phyloP scores from a whole-genome alignment of 495 filamentous ascomycete species.

The Penicillium samsonianum region DNA sequence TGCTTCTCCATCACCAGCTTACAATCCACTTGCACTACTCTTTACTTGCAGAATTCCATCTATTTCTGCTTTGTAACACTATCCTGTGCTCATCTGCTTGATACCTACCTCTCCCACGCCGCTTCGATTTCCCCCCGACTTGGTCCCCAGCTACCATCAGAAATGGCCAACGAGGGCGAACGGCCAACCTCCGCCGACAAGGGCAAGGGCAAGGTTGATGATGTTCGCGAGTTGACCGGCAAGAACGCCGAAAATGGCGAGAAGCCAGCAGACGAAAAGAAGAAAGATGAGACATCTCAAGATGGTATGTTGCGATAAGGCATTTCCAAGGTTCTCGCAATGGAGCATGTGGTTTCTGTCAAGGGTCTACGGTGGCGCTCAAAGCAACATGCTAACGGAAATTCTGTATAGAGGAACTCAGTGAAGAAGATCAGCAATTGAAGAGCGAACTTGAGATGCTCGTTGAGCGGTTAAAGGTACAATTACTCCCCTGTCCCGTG shows the following conservation, averaged over 20 bases:
- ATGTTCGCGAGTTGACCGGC: conserved; percentile 57
- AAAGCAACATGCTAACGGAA: conserved; percentile 13
- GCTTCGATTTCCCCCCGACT: conserved; percentile 21
- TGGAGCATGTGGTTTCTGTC: conserved; percentile 16
- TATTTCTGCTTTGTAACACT: conserved; percentile 19
- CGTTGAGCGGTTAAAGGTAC: conserved; percentile 89
- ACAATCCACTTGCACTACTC: conserved; percentile 38
- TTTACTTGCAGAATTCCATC: conserved; percentile 28
- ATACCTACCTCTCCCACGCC: conserved; percentile 5
- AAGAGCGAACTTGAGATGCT: conserved; percentile 99
- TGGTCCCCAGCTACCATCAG: conserved; percentile 42
- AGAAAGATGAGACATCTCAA: conserved; percentile 63
- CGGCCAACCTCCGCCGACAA: conserved; percentile 82
- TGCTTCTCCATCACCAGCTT: conserved; percentile 47
- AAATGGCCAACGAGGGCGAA: conserved; percentile 92
- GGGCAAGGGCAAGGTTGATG: conserved; percentile 88
- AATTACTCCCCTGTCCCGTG: conserved; percentile 19
- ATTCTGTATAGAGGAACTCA: conserved; percentile 74
- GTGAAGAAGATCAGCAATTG: conserved; percentile 95
- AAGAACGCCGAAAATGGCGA: conserved; percentile 68
- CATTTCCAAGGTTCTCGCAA: conserved; percentile 5
- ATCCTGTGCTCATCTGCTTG: conserved; percentile 1
- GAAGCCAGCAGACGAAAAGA: conserved; percentile 73
- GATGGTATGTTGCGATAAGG: conserved; percentile 50
- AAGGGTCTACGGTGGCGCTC: neutral